These are phyloP conservation scores for Penicillium salamii DNA, from an alignment of 495 filamentous ascomycete species.

Conservation along the genomic window DNA sequence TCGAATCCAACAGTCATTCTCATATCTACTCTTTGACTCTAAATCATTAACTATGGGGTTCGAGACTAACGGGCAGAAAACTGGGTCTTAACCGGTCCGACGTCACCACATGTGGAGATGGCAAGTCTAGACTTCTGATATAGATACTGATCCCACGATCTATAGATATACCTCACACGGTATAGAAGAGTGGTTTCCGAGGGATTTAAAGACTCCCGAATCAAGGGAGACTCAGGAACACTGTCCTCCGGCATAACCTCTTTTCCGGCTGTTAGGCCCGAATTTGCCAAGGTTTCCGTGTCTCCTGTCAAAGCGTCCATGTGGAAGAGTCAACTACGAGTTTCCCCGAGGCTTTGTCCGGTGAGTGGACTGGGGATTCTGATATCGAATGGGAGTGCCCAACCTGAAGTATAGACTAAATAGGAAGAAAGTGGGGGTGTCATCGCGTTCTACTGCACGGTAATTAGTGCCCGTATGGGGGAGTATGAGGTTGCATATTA, in stretches of 20 bases:
- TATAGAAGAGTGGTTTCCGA: not conserved
- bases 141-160: too few relatives aligned
- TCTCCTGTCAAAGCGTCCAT: not conserved
- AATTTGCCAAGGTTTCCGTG: constrained; percentile 5
- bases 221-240: constrained; percentile 17
- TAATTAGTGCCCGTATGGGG: not conserved
- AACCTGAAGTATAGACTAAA: not conserved
- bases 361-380: constrained; percentile 2
- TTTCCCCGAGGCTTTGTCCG: constrained; percentile 4
- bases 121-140: too few relatives aligned
- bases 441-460: not conserved
- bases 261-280: constrained; percentile 9
- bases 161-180: not conserved
- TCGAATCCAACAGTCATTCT: too few relatives aligned
- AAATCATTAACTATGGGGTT: constrained; percentile 12
- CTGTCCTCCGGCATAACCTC: constrained; percentile 18
- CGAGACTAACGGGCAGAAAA: constrained; percentile 18
- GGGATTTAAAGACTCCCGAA: too few relatives aligned
- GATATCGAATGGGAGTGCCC: not conserved
- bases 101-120: constrained; percentile 23
- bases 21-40: too few relatives aligned
- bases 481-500: not conserved
- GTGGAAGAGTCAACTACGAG: not conserved
- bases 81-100: constrained; percentile 25
- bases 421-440: not conserved